These are phyloP conservation scores for Tubosaeta sp. DNA, from an alignment of 768 basidiomycete genomes.

Conservation along the genomic window DNA sequence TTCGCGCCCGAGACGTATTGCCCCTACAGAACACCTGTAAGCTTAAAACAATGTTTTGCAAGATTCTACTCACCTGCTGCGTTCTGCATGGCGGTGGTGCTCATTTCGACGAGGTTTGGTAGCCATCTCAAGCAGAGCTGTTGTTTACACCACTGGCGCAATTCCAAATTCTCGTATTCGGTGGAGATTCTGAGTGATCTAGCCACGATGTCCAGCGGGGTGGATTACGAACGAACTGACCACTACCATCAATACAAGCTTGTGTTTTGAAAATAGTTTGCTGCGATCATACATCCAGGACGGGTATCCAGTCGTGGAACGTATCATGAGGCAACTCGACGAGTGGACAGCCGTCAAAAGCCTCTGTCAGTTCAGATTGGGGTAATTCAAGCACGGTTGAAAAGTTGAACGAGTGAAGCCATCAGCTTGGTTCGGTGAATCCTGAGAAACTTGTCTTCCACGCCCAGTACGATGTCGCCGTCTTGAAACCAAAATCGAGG, in stretches of 20 bases:
- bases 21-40: conserved; percentile 21
- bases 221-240: conserved; percentile 23
- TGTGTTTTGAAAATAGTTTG: background rate
- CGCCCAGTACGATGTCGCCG: conserved; percentile 33
- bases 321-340: conserved; percentile 26
- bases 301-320: conserved; percentile 27
- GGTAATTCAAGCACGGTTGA: conserved; percentile 35
- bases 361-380: conserved; percentile 27
- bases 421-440: conserved; percentile 17
- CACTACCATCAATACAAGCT: background rate
- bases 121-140: conserved; percentile 31
- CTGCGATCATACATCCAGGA: conserved; percentile 34
- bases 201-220: conserved; percentile 25
- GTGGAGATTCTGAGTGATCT: conserved; percentile 32
- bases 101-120: conserved; percentile 23
- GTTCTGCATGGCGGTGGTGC: conserved; percentile 23
- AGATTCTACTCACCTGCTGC: conserved; percentile 18
- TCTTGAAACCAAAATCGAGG: conserved; percentile 29
- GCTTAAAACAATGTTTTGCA: background rate
- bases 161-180: conserved; percentile 33
- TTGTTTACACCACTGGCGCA: conserved; percentile 24
- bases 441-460: conserved; percentile 23
- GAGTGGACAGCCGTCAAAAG: conserved; percentile 29
- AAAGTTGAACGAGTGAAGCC: conserved; percentile 22
- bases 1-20: conserved; percentile 33